phyloP scores from a whole-genome alignment of 2,329 filamentous ascomycete genomes.

The Aspergillus felis region DNA sequence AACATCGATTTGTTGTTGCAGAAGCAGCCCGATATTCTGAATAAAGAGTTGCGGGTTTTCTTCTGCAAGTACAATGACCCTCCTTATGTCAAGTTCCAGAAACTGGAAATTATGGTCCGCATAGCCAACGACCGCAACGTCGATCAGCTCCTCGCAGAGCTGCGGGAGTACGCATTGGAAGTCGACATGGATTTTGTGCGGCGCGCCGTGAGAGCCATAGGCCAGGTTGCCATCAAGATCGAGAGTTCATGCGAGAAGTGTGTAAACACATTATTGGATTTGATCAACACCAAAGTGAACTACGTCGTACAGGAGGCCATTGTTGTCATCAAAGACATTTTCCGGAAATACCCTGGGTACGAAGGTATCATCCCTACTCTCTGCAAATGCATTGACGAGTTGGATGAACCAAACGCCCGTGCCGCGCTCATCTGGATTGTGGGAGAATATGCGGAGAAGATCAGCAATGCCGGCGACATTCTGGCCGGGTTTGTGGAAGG shows the following conservation, averaged over 20 bases:
- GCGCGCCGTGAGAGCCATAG: constrained; percentile 90
- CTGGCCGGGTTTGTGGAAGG: constrained; percentile 85
- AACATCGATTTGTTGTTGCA: constrained; percentile 96
- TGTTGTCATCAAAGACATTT: constrained; percentile 98
- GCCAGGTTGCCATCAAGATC: constrained; percentile 98
- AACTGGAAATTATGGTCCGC: constrained; percentile 98
- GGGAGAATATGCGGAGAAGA: constrained; percentile 98
- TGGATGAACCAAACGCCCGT: constrained; percentile 89
- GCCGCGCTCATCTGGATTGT: constrained; percentile 97
- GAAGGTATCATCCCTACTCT: constrained; percentile 96
- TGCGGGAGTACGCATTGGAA: constrained; percentile 97
- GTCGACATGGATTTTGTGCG: constrained; percentile 99
- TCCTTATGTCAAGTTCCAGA: constrained; percentile 94
- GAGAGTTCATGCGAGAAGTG: constrained; percentile 93
- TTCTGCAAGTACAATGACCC: constrained; percentile 99
- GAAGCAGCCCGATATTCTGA: constrained; percentile 92
- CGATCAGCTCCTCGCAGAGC: constrained; percentile 85
- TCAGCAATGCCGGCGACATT: constrained; percentile 96
- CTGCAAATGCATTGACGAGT: constrained; percentile 92
- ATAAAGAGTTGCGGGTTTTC: constrained; percentile 95
- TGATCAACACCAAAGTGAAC: constrained; percentile 97
- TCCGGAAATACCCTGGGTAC: constrained; percentile 95
- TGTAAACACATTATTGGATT: constrained; percentile 85
- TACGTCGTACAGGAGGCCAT: constrained; percentile 98
- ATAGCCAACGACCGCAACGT: constrained; percentile 98